A percentile compares a stretch with the other conserved stretches of the same genome.
Conservation (phyloP, 352 stramenopile species). For the Globisporangium recalcitrans region DNA sequence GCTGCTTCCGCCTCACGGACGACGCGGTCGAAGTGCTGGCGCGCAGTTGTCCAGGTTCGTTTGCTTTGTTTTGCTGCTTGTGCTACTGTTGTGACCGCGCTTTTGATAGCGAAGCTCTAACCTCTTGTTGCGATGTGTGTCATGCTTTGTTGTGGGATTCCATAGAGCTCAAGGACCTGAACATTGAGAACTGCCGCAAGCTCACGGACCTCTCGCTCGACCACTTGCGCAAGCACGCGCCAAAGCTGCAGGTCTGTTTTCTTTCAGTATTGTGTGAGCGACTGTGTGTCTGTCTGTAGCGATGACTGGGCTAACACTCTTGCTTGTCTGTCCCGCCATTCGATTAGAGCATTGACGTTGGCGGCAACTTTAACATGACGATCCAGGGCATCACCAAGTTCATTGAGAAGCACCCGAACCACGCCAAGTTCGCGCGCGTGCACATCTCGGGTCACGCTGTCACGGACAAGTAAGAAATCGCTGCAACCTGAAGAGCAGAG, state of each 20-base stretch:
- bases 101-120: background rate
- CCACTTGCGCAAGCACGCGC: slow-evolving; percentile 68
- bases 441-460: slow-evolving; percentile 79
- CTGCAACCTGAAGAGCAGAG: no score
- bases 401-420: slow-evolving; percentile 87
- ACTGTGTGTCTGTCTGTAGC: background rate
- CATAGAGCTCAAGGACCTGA: slow-evolving; percentile 83
- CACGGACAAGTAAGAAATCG: slow-evolving; percentile 63
- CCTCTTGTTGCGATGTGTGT: background rate
- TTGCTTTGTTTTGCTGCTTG: background rate
- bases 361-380: slow-evolving; percentile 89
- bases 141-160: background rate
- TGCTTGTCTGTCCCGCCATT: background rate
- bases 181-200: slow-evolving; percentile 88
- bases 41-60: slow-evolving; percentile 68
- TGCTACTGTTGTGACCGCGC: background rate
- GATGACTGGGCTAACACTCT: background rate
- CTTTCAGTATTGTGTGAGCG: background rate
- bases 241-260: slow-evolving; percentile 67
- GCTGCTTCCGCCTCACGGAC: slow-evolving; percentile 85
- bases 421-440: slow-evolving; percentile 84
- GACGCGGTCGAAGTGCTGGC: slow-evolving; percentile 76
- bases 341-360: slow-evolving; percentile 75
- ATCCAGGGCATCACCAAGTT: slow-evolving; percentile 81
- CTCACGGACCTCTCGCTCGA: slow-evolving; percentile 75